phyloP scores from a whole-genome alignment of 1,139 yeast species.

The Chernovozyma aurita region DNA sequence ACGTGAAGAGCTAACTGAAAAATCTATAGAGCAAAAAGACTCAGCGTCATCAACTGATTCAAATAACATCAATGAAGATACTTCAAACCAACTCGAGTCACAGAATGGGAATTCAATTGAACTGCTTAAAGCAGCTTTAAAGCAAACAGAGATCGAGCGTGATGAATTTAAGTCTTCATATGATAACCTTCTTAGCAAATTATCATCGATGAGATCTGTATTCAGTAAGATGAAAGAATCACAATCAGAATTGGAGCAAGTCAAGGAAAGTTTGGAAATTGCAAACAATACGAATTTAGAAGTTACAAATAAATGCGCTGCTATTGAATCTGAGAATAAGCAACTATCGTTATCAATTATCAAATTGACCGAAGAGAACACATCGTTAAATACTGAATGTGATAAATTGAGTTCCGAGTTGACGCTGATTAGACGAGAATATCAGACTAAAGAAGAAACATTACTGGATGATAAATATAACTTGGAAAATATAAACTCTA shows the following conservation, averaged over 20 bases:
- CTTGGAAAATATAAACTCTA: constrained; percentile 34
- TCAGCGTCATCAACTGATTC: too few relatives aligned
- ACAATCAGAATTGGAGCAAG: constrained; percentile 61
- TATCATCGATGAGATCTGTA: constrained; percentile 76
- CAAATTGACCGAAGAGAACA: constrained; percentile 47
- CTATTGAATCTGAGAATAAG: constrained; percentile 11
- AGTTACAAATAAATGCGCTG: constrained; percentile 20
- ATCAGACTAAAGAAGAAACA: constrained; percentile 35
- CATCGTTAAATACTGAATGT: constrained; percentile 60
- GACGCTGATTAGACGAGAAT: constrained; percentile 41
- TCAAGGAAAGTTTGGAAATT: constrained; percentile 36
- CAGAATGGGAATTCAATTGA: neutral
- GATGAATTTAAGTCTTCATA: constrained; percentile 69
- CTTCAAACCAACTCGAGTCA: too few relatives aligned
- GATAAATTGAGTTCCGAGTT: constrained; percentile 55
- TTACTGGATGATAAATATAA: constrained; percentile 46
- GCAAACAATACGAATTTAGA: constrained; percentile 14
- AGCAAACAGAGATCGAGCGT: constrained; percentile 41
- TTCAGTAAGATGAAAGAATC: constrained; percentile 74
- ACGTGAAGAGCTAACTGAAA: too few relatives aligned
- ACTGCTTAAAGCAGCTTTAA: constrained; percentile 5
- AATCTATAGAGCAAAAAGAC: too few relatives aligned
- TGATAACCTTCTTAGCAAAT: constrained; percentile 65
- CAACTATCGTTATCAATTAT: constrained; percentile 10
- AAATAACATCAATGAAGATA: too few relatives aligned